Percentiles rank a stretch among this genome's conserved stretches.
phyloP scores from a whole-genome alignment of 2,329 filamentous ascomycete genomes.

The Lasiodiplodia citricola region DNA sequence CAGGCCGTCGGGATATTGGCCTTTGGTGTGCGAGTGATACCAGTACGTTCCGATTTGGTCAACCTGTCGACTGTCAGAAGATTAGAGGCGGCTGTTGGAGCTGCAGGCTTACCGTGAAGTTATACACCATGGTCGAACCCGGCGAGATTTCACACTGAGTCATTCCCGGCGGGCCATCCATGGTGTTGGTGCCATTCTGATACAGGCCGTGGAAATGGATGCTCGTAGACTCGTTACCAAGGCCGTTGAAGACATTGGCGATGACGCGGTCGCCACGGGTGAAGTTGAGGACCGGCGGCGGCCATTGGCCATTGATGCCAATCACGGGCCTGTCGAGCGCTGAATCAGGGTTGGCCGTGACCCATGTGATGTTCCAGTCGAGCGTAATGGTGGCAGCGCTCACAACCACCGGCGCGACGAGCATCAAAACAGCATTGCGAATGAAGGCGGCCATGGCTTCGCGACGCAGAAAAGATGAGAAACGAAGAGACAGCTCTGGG shows the following conservation, averaged over 20 bases:
- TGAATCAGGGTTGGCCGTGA: constrained; percentile 60
- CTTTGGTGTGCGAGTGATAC: constrained; percentile 70
- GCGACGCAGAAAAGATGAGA: constrained; percentile 63
- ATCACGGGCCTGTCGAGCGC: constrained; percentile 56
- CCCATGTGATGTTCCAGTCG: constrained; percentile 62
- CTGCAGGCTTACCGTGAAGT: constrained; percentile 61
- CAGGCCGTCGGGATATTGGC: constrained; percentile 71
- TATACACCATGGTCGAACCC: constrained; percentile 67
- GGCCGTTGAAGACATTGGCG: constrained; percentile 71
- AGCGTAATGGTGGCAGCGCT: constrained; percentile 48
- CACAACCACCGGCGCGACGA: background rate
- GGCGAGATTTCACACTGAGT: constrained; percentile 65
- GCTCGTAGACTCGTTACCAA: constrained; percentile 66
- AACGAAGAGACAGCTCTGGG: constrained; percentile 47
- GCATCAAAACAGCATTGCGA: constrained; percentile 41
- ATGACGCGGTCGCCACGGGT: constrained; percentile 75
- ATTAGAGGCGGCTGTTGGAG: background rate
- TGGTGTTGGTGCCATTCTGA: constrained; percentile 74
- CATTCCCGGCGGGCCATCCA: constrained; percentile 74
- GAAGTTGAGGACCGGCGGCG: constrained; percentile 72
- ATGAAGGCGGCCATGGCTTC: constrained; percentile 26
- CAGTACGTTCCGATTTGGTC: constrained; percentile 62
- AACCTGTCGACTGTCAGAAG: constrained; percentile 38
- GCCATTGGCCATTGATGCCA: constrained; percentile 76
- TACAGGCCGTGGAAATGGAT: constrained; percentile 83